Percentiles rank a stretch among this genome's conserved stretches.
These are phyloP conservation scores for Boletus reticuloceps DNA, from an alignment of 768 basidiomycete genomes.

Conservation along the genomic window DNA sequence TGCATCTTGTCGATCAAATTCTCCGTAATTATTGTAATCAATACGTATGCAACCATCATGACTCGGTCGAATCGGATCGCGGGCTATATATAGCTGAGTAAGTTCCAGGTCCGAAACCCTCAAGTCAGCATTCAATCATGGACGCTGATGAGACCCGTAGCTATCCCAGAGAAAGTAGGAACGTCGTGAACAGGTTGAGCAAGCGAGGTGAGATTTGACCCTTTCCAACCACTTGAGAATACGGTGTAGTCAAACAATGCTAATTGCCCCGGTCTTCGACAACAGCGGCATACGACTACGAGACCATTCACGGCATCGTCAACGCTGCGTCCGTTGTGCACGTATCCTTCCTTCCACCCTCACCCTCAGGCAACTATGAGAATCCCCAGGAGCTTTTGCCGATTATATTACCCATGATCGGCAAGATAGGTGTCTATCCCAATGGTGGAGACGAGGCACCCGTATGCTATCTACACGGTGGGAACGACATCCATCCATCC, in stretches of 20 bases:
- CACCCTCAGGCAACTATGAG: conserved; percentile 10
- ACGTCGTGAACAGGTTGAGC: conserved; percentile 25
- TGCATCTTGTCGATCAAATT: no score
- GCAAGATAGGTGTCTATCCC: conserved; percentile 22
- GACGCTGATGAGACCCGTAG: conserved; percentile 39
- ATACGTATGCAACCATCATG: no score
- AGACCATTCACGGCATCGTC: conserved; percentile 21
- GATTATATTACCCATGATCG: conserved; percentile 27
- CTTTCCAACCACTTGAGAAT: not conserved
- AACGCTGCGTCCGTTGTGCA: conserved; percentile 23
- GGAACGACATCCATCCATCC: not conserved
- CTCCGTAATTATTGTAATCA: no score
- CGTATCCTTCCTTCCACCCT: conserved; percentile 22
- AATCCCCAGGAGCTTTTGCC: conserved; percentile 13
- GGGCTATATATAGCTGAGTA: no score
- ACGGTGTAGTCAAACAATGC: not conserved
- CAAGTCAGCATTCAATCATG: conserved; percentile 32
- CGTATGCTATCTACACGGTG: conserved; percentile 24
- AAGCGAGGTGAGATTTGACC: conserved; percentile 19
- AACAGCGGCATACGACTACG: conserved; percentile 21
- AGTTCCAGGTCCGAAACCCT: no score
- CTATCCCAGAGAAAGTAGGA: conserved; percentile 39
- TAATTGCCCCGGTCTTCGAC: not conserved
- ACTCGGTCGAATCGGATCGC: no score
- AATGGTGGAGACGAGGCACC: conserved; percentile 2